A percentile compares a stretch with the other conserved stretches of the same genome.
These are phyloP conservation scores for Rhipidocladum racemiflorum DNA, from an alignment of 176 grass and related monocot species.

Conservation along the genomic window DNA sequence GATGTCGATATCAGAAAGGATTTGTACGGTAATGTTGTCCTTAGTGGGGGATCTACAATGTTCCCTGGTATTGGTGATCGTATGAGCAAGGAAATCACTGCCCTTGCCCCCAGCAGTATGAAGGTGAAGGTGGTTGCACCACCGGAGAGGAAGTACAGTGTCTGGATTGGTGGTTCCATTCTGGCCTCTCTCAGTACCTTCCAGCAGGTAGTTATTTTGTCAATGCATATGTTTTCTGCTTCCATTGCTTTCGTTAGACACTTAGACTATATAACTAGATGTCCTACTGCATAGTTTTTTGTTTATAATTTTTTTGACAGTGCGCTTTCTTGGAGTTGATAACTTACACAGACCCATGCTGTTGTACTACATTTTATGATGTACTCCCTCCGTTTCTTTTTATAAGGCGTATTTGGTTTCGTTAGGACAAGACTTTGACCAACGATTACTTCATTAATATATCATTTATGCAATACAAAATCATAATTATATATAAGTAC, in stretches of 20 bases:
- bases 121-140: constrained; percentile 87
- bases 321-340: background rate
- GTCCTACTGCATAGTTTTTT: background rate
- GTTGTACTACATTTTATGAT: background rate
- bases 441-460: no score
- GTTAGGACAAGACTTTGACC: no score
- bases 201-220: constrained; percentile 58
- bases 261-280: background rate
- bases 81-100: constrained; percentile 86
- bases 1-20: constrained; percentile 89
- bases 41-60: constrained; percentile 86
- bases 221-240: background rate
- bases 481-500: no score
- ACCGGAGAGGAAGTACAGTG: constrained; percentile 86
- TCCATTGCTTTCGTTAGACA: background rate
- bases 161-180: constrained; percentile 90
- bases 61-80: constrained; percentile 81
- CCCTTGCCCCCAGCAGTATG: constrained; percentile 84
- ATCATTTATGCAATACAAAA: no score
- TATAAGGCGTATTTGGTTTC: no score
- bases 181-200: constrained; percentile 82
- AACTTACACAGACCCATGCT: background rate
- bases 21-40: constrained; percentile 70
- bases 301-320: no score
- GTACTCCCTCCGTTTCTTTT: no score